These are phyloP conservation scores for Lactifluus pinguis DNA, from an alignment of 768 basidiomycete species.

Conservation along the genomic window DNA sequence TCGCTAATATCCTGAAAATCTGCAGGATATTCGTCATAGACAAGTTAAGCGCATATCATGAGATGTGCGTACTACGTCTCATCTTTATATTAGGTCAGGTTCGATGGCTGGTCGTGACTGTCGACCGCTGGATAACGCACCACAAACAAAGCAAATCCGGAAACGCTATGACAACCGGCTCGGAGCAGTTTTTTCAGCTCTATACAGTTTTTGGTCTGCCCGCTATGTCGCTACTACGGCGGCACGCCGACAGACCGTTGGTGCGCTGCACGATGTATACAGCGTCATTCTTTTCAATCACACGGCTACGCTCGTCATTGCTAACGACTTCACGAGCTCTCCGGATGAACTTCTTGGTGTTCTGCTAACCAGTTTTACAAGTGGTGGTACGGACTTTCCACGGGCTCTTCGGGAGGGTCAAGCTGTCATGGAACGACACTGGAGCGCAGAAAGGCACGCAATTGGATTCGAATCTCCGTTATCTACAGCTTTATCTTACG, in stretches of 20 bases:
- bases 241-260: constrained; percentile 20
- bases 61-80: not conserved
- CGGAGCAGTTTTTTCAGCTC: constrained; percentile 48
- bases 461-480: not conserved
- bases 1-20: not conserved
- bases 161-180: constrained; percentile 36
- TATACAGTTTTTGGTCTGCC: constrained; percentile 48
- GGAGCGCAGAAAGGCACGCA: constrained; percentile 42
- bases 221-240: constrained; percentile 32
- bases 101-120: constrained; percentile 40
- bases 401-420: constrained; percentile 33
- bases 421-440: constrained; percentile 34
- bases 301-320: constrained; percentile 20
- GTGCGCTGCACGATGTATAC: constrained; percentile 43
- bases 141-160: constrained; percentile 31
- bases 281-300: constrained; percentile 43
- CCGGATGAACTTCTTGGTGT: constrained; percentile 36
- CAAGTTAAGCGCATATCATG: constrained; percentile 29
- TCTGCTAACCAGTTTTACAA: constrained; percentile 28
- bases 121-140: constrained; percentile 36
- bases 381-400: constrained; percentile 38
- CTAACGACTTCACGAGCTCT: constrained; percentile 39
- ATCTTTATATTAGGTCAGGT: constrained; percentile 33
- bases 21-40: constrained; percentile 44
- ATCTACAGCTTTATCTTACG: not conserved